Evolutionary conservation across 2,329 filamentous ascomycete genomes (phyloP).

Genomic region (Akanthomyces dipterigenus): DNA sequence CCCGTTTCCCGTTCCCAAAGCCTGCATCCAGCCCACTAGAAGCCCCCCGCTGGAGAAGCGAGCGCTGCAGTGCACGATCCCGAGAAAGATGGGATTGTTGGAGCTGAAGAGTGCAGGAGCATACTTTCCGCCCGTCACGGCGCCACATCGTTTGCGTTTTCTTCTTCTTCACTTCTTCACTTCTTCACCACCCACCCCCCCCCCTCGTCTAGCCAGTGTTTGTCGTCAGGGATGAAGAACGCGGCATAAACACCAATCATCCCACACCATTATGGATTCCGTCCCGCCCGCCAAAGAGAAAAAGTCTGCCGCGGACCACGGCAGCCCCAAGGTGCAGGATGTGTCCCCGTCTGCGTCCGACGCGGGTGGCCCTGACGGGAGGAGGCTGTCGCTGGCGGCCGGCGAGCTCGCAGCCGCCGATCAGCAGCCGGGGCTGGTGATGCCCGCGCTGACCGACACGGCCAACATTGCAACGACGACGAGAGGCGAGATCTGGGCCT

Average conservation of each 20-base stretch:
- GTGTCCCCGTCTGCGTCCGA: background rate
- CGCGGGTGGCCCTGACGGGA: background rate
- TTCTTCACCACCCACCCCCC: background rate
- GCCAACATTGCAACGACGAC: constrained; percentile 8
- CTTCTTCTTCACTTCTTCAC: background rate
- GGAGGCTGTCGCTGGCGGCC: background rate
- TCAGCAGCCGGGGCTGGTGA: constrained; percentile 1
- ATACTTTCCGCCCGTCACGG: background rate
- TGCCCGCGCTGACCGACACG: constrained; percentile 9
- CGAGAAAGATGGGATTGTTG: background rate
- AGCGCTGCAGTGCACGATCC: background rate
- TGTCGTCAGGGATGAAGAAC: constrained; percentile 1
- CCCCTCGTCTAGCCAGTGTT: background rate
- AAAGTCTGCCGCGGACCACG: background rate
- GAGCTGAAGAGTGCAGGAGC: background rate
- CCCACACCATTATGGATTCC: background rate
- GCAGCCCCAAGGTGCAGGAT: background rate
- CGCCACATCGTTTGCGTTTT: background rate
- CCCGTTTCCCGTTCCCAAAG: background rate
- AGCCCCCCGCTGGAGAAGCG: background rate
- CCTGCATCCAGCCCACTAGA: background rate
- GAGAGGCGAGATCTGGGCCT: constrained; percentile 12
- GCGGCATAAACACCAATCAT: background rate
- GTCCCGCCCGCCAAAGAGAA: background rate
- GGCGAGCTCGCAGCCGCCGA: background rate